phyloP scores from a whole-genome alignment of 2,329 filamentous ascomycete species.

The Fusarium nematophilum region DNA sequence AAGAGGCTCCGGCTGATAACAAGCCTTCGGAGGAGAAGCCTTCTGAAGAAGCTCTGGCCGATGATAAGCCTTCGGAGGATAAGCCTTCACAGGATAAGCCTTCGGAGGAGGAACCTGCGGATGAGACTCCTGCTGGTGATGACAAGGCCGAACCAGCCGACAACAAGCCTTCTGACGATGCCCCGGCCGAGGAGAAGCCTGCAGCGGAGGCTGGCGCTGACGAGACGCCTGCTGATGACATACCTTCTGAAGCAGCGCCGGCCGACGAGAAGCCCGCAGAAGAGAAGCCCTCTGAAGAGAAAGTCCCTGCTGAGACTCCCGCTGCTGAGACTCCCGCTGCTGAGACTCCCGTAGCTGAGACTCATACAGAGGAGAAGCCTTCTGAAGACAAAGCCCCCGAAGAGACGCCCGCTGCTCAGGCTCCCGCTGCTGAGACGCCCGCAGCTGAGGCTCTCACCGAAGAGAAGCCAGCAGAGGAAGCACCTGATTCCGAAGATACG shows the following conservation, averaged over 20 bases:
- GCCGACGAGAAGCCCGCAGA: background rate
- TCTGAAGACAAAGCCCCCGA: no score
- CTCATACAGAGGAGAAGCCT: no score
- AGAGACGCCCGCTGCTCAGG: no score
- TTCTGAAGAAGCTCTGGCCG: conserved; percentile 8
- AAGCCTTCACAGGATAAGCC: background rate
- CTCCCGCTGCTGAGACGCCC: background rate
- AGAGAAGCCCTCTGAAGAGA: no score
- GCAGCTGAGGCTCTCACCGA: no score
- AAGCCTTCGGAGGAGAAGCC: background rate
- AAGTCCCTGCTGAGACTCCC: no score
- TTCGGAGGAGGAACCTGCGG: background rate
- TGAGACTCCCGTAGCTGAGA: background rate
- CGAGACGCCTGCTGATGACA: background rate
- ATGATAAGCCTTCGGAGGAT: conserved; percentile 2
- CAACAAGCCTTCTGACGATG: background rate
- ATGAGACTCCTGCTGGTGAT: background rate
- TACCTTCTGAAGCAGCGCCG: background rate
- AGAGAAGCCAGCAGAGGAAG: no score
- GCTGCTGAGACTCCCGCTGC: no score
- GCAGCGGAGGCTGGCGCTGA: background rate
- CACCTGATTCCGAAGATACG: no score
- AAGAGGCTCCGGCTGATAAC: background rate
- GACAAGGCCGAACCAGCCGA: background rate
- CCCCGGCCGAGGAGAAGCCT: background rate